These are phyloP conservation scores for Gaultheria prostrata DNA, from an alignment of 148 eudicot genomes.

Conservation along the genomic window DNA sequence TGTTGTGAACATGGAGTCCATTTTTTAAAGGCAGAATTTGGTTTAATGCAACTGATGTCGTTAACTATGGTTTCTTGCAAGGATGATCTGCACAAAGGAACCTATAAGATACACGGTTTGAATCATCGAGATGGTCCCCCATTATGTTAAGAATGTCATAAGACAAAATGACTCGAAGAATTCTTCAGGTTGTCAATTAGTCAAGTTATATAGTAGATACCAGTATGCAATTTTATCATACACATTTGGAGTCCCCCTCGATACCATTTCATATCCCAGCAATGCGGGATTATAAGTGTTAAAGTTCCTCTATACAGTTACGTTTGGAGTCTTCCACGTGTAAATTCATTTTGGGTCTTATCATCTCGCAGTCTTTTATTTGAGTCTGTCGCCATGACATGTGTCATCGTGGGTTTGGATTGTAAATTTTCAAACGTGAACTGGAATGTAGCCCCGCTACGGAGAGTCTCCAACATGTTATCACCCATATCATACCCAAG, in stretches of 20 bases:
- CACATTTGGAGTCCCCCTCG: no score
- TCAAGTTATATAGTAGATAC: conserved; percentile 1
- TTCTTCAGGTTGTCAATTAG: background rate
- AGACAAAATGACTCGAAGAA: background rate
- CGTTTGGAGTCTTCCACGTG: background rate
- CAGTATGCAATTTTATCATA: background rate
- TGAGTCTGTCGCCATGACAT: background rate
- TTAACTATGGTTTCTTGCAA: background rate
- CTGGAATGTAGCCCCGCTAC: background rate
- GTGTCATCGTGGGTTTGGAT: background rate
- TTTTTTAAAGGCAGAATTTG: background rate
- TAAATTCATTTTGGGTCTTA: background rate
- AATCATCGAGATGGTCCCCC: background rate
- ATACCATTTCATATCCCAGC: background rate
- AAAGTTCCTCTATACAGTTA: background rate
- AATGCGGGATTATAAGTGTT: background rate
- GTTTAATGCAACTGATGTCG: background rate
- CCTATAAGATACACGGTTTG: background rate
- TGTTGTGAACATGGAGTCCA: background rate
- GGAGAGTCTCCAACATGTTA: background rate
- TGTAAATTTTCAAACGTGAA: background rate
- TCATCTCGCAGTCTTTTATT: background rate
- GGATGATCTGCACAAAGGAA: background rate
- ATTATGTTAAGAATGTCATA: background rate
- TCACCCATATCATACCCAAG: background rate